These are phyloP conservation scores for Blastocystis sp. DNA, from an alignment of 352 stramenopile species.

Conservation along the genomic window DNA sequence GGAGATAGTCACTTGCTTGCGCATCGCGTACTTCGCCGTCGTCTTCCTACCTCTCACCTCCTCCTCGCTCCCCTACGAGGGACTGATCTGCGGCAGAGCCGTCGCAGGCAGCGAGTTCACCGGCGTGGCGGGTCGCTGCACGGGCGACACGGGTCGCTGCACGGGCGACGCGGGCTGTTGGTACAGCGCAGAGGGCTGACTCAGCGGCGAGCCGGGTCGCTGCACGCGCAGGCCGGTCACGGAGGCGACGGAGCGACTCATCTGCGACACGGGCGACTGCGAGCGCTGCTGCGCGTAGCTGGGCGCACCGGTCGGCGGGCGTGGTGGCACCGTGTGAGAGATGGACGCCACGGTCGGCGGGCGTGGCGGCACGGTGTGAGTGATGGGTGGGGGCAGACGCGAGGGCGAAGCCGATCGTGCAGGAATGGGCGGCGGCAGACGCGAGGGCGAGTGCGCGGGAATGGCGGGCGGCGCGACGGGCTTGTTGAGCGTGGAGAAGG, in stretches of 20 bases:
- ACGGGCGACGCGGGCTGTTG: neutral
- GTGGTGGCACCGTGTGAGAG: neutral
- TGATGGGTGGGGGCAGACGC: neutral
- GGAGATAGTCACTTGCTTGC: conserved; percentile 34
- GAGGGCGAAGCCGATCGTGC: neutral
- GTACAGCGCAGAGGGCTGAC: neutral
- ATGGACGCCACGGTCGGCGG: too few species aligned
- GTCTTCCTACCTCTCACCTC: neutral
- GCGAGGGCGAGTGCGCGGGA: neutral
- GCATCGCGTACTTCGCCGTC: neutral
- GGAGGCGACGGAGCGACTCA: neutral
- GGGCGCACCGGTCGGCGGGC: neutral
- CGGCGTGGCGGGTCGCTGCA: neutral
- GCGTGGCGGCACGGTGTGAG: neutral
- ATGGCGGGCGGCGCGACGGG: neutral
- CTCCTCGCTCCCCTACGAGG: neutral
- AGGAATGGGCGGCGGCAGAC: neutral
- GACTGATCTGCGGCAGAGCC: neutral
- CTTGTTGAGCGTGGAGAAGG: neutral
- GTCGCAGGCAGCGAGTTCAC: neutral
- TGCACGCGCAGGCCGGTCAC: neutral
- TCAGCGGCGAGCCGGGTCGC: neutral
- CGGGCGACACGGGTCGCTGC: neutral
- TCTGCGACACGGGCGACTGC: neutral
- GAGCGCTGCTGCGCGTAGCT: neutral